These are phyloP conservation scores for Alternaria infectoria DNA, from an alignment of 2,329 filamentous ascomycete genomes.

Conservation along the genomic window DNA sequence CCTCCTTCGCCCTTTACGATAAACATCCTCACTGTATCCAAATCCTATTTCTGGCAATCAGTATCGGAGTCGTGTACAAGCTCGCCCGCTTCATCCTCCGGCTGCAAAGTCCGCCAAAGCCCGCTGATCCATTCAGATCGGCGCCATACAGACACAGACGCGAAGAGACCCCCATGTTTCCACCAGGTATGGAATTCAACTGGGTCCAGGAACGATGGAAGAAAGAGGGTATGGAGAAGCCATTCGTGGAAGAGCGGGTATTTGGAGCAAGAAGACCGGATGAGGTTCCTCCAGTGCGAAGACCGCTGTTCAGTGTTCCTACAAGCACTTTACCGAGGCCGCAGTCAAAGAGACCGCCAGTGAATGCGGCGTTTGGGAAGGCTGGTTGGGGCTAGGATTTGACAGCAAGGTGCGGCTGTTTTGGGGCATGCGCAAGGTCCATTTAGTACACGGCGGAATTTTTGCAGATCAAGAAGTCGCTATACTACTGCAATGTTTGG, in stretches of 20 bases:
- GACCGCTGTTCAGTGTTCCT: not conserved
- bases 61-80: not conserved
- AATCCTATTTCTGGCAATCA: not conserved
- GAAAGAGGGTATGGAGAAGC: not conserved
- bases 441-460: not conserved
- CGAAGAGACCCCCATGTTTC: not conserved
- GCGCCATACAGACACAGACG: not conserved
- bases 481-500: not conserved
- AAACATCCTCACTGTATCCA: not conserved
- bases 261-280: not conserved
- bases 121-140: not conserved
- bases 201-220: not conserved
- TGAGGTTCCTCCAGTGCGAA: not conserved
- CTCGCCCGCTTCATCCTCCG: not conserved
- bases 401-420: not conserved
- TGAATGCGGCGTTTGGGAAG: not conserved
- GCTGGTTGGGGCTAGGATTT: not conserved
- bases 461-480: not conserved
- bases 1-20: not conserved
- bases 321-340: not conserved
- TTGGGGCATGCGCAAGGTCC: not conserved
- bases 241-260: not conserved
- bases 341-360: not conserved
- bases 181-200: conserved; percentile 4
- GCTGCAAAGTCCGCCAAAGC: not conserved